These are phyloP conservation scores for Ophiorrhiza pumila DNA, from an alignment of 257 asterid genomes.

Conservation along the genomic window DNA sequence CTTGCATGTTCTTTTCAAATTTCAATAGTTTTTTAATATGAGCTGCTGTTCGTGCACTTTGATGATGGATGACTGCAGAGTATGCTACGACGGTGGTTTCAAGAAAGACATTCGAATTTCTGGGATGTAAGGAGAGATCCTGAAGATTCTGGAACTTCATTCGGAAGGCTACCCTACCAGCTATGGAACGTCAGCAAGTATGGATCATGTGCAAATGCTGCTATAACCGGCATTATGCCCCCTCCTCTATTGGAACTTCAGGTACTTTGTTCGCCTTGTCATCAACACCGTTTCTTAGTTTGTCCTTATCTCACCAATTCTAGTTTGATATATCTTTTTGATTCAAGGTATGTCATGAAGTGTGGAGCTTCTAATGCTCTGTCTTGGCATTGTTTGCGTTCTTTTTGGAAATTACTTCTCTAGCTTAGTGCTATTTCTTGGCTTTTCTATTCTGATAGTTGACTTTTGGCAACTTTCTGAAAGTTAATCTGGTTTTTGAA, in stretches of 20 bases:
- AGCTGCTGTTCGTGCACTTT: neutral
- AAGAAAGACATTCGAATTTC: constrained; percentile 38
- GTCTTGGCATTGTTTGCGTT: neutral
- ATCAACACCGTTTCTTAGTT: neutral
- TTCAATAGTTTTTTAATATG: neutral
- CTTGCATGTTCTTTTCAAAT: neutral
- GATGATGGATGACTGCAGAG: constrained; percentile 40
- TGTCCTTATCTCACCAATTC: neutral
- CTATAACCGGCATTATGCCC: constrained; percentile 92
- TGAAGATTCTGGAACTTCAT: constrained; percentile 41
- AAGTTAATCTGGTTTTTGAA: constrained; percentile 69
- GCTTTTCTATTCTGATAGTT: constrained; percentile 10
- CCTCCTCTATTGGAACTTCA: constrained; percentile 93
- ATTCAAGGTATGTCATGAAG: neutral
- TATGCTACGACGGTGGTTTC: constrained; percentile 64
- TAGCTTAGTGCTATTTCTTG: neutral
- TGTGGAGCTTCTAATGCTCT: neutral
- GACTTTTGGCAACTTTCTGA: constrained; percentile 46
- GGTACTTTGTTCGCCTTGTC: constrained; percentile 34
- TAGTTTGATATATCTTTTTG: neutral
- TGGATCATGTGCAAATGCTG: constrained; percentile 88
- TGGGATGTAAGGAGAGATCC: constrained; percentile 45
- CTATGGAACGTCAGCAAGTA: constrained; percentile 85
- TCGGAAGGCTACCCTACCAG: constrained; percentile 71
- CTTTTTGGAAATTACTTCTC: neutral